A percentile compares a stretch with the other conserved stretches of the same genome.
These are phyloP conservation scores for Monosporascus sp. DNA, from an alignment of 2,329 filamentous ascomycete species.

Conservation along the genomic window DNA sequence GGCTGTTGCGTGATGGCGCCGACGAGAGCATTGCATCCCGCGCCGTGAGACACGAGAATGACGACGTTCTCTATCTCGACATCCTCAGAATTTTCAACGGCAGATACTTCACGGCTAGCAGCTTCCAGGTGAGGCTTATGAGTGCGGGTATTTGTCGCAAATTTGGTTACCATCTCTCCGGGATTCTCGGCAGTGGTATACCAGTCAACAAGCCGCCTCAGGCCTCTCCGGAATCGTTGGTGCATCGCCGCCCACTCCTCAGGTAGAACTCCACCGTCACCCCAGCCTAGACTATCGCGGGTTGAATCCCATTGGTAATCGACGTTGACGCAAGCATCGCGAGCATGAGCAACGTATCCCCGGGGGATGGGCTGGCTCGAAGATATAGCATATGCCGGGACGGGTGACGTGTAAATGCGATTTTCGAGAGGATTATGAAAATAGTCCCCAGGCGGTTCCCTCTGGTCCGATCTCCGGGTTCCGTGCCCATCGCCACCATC, in stretches of 20 bases:
- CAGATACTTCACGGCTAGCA: constrained; percentile 28
- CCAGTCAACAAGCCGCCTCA: constrained; percentile 78
- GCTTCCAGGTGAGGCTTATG: constrained; percentile 18
- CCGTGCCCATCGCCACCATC: constrained; percentile 7
- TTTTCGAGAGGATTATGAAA: constrained; percentile 7
- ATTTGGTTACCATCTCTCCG: constrained; percentile 45
- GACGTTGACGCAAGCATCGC: constrained; percentile 78
- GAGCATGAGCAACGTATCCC: constrained; percentile 85
- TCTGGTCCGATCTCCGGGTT: constrained; percentile 1
- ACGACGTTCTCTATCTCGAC: constrained; percentile 71
- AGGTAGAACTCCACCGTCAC: constrained; percentile 78
- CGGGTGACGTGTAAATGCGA: constrained; percentile 64
- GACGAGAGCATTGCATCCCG: constrained; percentile 92
- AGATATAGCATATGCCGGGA: constrained; percentile 79
- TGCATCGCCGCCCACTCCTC: constrained; percentile 98
- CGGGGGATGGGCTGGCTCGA: constrained; percentile 74
- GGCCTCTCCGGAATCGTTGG: constrained; percentile 73
- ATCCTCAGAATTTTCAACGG: constrained; percentile 39
- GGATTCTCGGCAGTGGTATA: constrained; percentile 58
- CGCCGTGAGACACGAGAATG: constrained; percentile 87
- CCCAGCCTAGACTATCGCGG: constrained; percentile 72
- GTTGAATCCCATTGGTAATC: constrained; percentile 97
- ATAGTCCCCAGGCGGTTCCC: constrained; percentile 1
- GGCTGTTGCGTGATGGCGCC: constrained; percentile 88
- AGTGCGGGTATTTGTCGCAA: constrained; percentile 18